Base-by-base conservation (phyloP, 306 rosid species). In the Senna tora region DNA sequence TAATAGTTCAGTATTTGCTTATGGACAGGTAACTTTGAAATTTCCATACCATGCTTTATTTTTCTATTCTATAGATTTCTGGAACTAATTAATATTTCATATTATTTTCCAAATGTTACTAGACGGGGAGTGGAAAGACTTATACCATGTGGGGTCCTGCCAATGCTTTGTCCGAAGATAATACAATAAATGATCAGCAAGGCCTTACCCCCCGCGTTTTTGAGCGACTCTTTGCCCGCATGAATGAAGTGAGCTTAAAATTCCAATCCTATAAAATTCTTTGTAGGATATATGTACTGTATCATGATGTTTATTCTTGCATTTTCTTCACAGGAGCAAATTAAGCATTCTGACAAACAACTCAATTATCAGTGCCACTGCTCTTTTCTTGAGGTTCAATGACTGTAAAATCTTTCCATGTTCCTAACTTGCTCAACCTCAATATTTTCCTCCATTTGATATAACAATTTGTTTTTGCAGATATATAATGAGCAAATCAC, bases 121-220 rank as follows among this genome's bases (percentile, higher is more conserved):
- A 92, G 99, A 95, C 99, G 12, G 99, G 99, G 73, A 95, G 99
- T 17, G 99, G 99, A 32, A 95, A 95, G 87, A 95, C 99, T 11
- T 95, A 89, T 60, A 95, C 99, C 4, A 95, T 95, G 90, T 95
- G 99, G 99, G 99, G 99, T 81, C 99, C 99, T 70, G 87, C 99
- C 75, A 95, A 95, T 70, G 82, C 90, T 71, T 84, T 89, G 84
- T 75, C 76, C 7, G 93, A 84, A 46, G 96, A 75, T 51, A 88
- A 86, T 75, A 58, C 72, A 75, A 74, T 85, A 34, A 78, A 82
- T 39, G 93, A 92, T 67, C 96, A 88, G 67, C 92, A 85, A 81
- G 99, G 99, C 56, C 84, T 95, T 33, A 88, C 97, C 6, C 93
- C 97, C 22, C 93, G 97, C 9, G 90, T 95, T 75, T 88, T 95